Percentiles rank a stretch among this genome's conserved stretches.
These are phyloP conservation scores for Arabidopsis arenosa DNA, from an alignment of 345 rosid species.

Conservation along the genomic window DNA sequence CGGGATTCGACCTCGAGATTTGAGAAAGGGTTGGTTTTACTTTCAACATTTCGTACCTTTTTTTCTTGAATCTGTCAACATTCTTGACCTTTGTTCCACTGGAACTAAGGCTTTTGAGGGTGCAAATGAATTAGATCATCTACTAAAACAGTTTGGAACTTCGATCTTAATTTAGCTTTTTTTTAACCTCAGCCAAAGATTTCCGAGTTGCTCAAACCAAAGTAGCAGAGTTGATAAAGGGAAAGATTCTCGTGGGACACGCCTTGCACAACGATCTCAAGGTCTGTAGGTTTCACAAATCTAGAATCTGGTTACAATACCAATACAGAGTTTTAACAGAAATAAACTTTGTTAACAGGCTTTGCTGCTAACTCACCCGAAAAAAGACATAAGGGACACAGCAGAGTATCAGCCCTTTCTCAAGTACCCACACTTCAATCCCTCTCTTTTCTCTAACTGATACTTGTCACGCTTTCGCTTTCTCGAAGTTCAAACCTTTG, in stretches of 20 bases:
- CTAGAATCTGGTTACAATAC: conserved; percentile 2
- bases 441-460: conserved; percentile 6
- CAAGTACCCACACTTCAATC: conserved; percentile 51
- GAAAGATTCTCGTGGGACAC: conserved; percentile 88
- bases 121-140: neutral
- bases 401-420: conserved; percentile 79
- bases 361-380: conserved; percentile 82
- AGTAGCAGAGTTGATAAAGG: conserved; percentile 81
- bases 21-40: conserved; percentile 71
- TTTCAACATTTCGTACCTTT: conserved; percentile 18
- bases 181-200: conserved; percentile 67
- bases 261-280: conserved; percentile 95
- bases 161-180: neutral
- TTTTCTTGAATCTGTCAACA: neutral
- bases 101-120: conserved; percentile 3
- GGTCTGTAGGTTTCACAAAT: conserved; percentile 51
- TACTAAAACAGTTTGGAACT: neutral
- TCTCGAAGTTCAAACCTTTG: conserved; percentile 7
- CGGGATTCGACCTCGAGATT: conserved; percentile 86
- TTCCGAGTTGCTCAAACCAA: conserved; percentile 74
- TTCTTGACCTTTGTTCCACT: neutral
- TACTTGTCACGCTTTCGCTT: conserved; percentile 12
- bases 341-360: conserved; percentile 52
- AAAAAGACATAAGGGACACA: conserved; percentile 79
- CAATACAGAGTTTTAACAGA: conserved; percentile 18